Base-by-base conservation (phyloP, 352 stramenopile species). In the Paralagenidium karlingii region DNA sequence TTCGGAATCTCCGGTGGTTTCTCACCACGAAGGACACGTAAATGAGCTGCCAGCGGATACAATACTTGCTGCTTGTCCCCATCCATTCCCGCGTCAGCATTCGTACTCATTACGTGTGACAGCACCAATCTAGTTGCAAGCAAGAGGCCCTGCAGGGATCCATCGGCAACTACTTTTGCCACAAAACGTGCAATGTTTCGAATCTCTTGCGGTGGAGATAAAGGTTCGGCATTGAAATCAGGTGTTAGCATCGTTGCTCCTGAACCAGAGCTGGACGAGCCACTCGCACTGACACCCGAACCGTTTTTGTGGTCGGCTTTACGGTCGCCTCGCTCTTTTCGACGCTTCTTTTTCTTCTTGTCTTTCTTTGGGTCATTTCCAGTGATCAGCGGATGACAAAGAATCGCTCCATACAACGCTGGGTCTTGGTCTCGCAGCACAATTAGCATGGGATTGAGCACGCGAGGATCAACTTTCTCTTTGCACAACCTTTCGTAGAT, bases 301-400 rank as follows among this genome's bases (percentile, higher is more conserved):
- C 62, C 57, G 21, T 57, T 47, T 24, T 25, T 41, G 21, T 49
- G 51, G 28, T 82, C 85, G 11, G 86, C 69, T 46, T 85, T 87
- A 21, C 52, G 63, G n/a, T 85, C 68, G n/a, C n/a, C n/a, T 21
- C 75, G 51, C 15, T 88, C 79, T 53, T 90, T 87, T 15, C 76
- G 59, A 43, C 81, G 85, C 56, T 88, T 89, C 40, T 87, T 85
- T 50, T 85, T 82, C 25, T 76, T 68, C 47, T 85, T 83, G 44
- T 91, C 74, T 31, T 75, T 82, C 50, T 74, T 84, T 3, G 64
- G 60, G 22, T 87, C 78, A 31, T 80, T 57, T 4, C 77, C 81
- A 12, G 76, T 80, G 12, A 94, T 45, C 22, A 94, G 61, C 13
- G 78, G 78, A 24, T 94, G 76, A 31, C 77, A 89, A 40, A 93